Percentiles rank a stretch among this genome's conserved stretches.
phyloP scores from a whole-genome alignment of 208 protist genomes.

The Trypanosoma avium region DNA sequence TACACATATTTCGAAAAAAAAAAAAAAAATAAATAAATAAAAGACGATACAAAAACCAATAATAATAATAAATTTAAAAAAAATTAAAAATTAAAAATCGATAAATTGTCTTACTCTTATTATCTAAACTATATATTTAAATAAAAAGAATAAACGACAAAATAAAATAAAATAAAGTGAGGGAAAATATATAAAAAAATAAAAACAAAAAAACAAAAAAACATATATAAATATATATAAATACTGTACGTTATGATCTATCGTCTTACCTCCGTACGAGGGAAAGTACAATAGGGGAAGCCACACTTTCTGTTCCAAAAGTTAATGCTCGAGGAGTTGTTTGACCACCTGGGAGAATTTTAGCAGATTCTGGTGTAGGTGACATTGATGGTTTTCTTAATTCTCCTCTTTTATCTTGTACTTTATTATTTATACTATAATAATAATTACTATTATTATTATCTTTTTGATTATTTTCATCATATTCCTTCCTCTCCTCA shows the following conservation, averaged over 20 bases:
- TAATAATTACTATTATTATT: too few species aligned
- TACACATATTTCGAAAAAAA: too few species aligned
- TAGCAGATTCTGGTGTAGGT: background rate
- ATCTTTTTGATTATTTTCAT: too few species aligned
- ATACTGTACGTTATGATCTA: background rate
- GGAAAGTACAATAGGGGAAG: conserved; percentile 9
- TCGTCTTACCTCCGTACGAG: background rate
- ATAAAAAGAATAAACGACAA: conserved; percentile 1
- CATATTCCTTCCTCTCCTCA: background rate
- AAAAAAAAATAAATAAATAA: conserved; percentile 16
- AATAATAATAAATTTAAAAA: conserved; percentile 9
- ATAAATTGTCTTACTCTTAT: conserved; percentile 6
- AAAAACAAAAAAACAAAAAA: background rate
- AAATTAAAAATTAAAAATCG: conserved; percentile 4
- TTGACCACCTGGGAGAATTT: background rate
- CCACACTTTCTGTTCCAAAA: background rate
- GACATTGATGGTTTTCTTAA: background rate
- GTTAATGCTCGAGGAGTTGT: background rate
- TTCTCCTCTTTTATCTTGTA: background rate
- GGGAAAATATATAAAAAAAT: conserved; percentile 8
- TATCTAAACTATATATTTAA: background rate
- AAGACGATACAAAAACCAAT: conserved; percentile 6
- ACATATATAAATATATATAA: background rate
- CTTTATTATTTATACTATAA: background rate
- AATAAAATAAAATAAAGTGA: conserved; percentile 4